Evolutionary conservation across 768 basidiomycete genomes (phyloP).

Genomic region (Clathrus columnatus): DNA sequence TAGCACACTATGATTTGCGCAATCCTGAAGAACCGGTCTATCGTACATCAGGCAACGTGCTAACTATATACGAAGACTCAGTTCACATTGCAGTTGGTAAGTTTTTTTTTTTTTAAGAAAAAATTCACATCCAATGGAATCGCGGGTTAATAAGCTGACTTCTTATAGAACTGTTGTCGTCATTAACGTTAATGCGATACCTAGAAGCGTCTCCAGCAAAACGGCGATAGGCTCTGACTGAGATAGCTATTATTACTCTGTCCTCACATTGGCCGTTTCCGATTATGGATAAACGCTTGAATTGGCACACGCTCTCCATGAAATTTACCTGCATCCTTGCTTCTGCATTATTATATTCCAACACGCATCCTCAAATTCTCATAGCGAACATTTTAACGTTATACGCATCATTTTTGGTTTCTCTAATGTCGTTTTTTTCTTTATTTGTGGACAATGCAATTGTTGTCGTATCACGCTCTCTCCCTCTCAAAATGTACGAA

Average conservation of each 20-base stretch:
- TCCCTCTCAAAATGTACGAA: neutral
- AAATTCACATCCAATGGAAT: neutral
- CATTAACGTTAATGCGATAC: conserved; percentile 1
- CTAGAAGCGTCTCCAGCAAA: neutral
- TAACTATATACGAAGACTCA: conserved; percentile 43
- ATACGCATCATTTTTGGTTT: neutral
- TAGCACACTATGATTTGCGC: conserved; percentile 56
- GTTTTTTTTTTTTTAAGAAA: neutral
- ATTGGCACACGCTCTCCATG: too few relatives aligned
- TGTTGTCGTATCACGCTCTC: neutral
- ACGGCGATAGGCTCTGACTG: neutral
- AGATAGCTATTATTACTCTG: too few relatives aligned
- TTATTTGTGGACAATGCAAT: neutral
- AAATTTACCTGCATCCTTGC: too few relatives aligned
- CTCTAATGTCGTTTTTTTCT: neutral
- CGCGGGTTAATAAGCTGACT: neutral
- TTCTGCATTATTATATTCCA: too few relatives aligned
- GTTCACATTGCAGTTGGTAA: conserved; percentile 8
- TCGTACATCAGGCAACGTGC: conserved; percentile 51
- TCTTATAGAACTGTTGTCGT: conserved; percentile 2
- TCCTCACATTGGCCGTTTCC: too few relatives aligned
- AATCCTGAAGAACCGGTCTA: conserved; percentile 47
- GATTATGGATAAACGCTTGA: too few relatives aligned
- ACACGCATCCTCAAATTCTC: too few relatives aligned
- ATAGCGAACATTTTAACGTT: too few relatives aligned